Evolutionary conservation across 148 eudicot genomes (phyloP).

Genomic region (Polygonum aviculare): DNA sequence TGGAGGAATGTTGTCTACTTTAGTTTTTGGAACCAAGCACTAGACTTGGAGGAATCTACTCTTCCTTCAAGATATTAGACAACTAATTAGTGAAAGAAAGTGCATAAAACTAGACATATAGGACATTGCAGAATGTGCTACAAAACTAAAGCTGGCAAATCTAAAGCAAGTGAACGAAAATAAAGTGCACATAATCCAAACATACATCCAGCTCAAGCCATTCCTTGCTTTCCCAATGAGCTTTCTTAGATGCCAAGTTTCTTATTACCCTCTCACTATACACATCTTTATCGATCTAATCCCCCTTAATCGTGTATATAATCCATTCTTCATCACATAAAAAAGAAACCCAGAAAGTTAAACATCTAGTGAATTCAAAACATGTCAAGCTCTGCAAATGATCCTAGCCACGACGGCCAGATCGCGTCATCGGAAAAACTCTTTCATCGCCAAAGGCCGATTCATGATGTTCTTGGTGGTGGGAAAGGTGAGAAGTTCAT

Average conservation of each 20-base stretch:
- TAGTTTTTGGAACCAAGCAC: too few relatives aligned
- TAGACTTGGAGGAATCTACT: not conserved
- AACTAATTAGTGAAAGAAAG: not conserved
- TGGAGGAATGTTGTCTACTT: not conserved
- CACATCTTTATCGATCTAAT: not conserved
- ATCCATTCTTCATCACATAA: not conserved
- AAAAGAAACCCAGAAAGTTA: not conserved
- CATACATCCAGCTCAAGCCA: conserved; percentile 9
- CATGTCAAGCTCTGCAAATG: not conserved
- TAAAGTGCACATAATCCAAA: not conserved
- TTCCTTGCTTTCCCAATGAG: conserved; percentile 1
- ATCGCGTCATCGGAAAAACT: not conserved
- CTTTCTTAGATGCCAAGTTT: not conserved
- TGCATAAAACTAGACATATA: not conserved
- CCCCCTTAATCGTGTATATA: not conserved
- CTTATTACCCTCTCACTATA: not conserved
- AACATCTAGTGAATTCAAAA: not conserved
- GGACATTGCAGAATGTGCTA: not conserved
- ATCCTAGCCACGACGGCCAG: not conserved
- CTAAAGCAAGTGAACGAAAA: not conserved
- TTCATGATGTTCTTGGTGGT: conserved; percentile 24
- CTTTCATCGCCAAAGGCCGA: conserved; percentile 16
- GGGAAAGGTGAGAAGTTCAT: conserved; percentile 18
- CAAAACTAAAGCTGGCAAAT: not conserved
- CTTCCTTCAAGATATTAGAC: not conserved